Conservation (phyloP, 169 alveolate genomes). For the Babesia ovis region DNA sequence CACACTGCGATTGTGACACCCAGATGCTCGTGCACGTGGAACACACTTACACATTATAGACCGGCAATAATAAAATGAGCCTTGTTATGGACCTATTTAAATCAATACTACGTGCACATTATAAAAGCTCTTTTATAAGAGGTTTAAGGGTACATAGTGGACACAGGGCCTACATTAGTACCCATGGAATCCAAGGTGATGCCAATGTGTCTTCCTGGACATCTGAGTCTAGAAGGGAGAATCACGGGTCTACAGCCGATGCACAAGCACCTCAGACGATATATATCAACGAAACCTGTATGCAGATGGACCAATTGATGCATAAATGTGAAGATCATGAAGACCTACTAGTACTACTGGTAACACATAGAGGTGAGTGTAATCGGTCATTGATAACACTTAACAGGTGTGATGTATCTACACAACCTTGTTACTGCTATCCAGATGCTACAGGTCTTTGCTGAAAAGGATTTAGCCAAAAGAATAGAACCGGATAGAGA, state of each 20-base stretch:
- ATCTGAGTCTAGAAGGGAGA: neutral
- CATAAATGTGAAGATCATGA: slow-evolving; percentile 71
- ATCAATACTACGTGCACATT: neutral
- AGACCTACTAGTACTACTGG: slow-evolving; percentile 66
- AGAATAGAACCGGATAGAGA: slow-evolving; percentile 51
- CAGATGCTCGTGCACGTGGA: neutral
- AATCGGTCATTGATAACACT: neutral
- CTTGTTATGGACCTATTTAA: slow-evolving; percentile 11
- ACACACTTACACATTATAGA: neutral
- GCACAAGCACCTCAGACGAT: slow-evolving; percentile 9
- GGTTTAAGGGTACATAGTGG: neutral
- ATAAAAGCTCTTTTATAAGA: neutral
- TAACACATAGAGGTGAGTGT: slow-evolving; percentile 73
- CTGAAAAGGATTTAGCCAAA: slow-evolving; percentile 45
- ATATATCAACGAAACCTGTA: slow-evolving; percentile 73
- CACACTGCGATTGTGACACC: slow-evolving; percentile 1
- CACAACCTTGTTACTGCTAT: slow-evolving; percentile 77
- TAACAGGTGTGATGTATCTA: slow-evolving; percentile 72
- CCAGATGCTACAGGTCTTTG: slow-evolving; percentile 70
- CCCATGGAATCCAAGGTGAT: neutral
- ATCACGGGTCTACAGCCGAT: neutral
- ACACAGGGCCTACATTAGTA: neutral
- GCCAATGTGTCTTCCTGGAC: neutral
- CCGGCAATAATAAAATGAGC: slow-evolving; percentile 7
- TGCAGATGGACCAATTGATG: slow-evolving; percentile 73